Evolutionary conservation across 2,329 filamentous ascomycete species (phyloP), one percentile per base, ranked within the genome.

Genomic region (Incumbomyces delicatus): DNA sequence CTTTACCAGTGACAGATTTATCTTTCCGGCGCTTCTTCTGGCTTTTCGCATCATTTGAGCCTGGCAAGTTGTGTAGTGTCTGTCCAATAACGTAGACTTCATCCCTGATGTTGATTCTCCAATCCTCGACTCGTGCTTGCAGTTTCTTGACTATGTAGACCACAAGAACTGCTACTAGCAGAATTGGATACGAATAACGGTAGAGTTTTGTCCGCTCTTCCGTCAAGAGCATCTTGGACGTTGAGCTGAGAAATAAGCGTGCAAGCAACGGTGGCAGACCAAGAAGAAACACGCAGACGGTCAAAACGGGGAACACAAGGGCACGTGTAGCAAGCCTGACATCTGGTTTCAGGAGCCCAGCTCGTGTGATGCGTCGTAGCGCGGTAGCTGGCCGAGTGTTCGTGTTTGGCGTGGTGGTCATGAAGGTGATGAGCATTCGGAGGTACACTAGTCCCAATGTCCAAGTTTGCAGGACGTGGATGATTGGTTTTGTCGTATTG

Each of bases 41-140:
- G 38, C 29, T 46, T 39, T 36, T 49, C 30, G 37, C 31, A 31
- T 47, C 39, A 20, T 35, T 18, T 16, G 16, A 29, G 32, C 84
- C 81, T 2, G 87, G 86, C 66, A 95, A 94, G 64, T 98, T 98
- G 68, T 98, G 94, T 59, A 98, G 67, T 50, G 89, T 72, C 68
- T 98, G 90, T 2, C 92, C 92, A 60, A 96, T 92, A 37, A 98
- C 71, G 63, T 98, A 98, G 0, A 94, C 89, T 66, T 98, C 94
- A 63, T 98, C 94, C 33, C 87, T 75, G 39, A 98, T 87, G 48
- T 83, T 78, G 48, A 81, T 74, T 57, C 85, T 80, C 89, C 90
- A 96, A 16, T 78, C 70, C 39, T 77, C 76, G 43, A 92, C 75
- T 44, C 87, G 75, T 38, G 75, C 66, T 44, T 56, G 57, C 31